Evolutionary conservation across 352 stramenopile genomes (phyloP), one percentile per base, ranked within the genome.

Genomic region (Pythium sukuiense): DNA sequence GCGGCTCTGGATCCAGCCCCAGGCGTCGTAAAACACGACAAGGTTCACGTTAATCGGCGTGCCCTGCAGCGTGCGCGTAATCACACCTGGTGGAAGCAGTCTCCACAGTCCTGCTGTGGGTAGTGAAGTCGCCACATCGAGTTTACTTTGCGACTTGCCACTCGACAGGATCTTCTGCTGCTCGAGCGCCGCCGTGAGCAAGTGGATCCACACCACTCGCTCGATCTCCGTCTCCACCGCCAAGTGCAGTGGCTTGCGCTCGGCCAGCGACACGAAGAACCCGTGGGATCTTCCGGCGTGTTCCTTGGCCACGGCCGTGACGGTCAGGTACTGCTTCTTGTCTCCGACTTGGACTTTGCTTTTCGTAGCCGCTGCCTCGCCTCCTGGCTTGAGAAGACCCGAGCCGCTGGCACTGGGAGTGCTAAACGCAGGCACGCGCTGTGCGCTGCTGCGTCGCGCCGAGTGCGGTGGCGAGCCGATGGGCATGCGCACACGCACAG

Each of bases 131-230:
- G 48, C 20, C 14, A n/a, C 8, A 13, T 55, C 27, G 7, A 18
- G 8, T 12, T 55, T 55, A 26, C 24, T 55, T 8, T 7, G 6
- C 35, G 35, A 12, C n/a, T 52, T 52, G n/a, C 4, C 71, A 69
- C 48, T 83, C 80, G 13, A 70, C 72, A 30, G 87, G 27, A 6
- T 74, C 70, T 76, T 59, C 24, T 85, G 72, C 55, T 92, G 83
- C 11, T 89, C 78, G 18, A 93, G 68, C 30, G 76, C 82, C 16
- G 82, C 84, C 26, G 70, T 69, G n/a, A 93, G 59, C 30, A 93
- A 66, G 60, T 93, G 84, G 16, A 91, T 68, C 84, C 84, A 91
- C 66, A 93, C 61, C 29, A 91, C 83, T 52, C 81, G 74, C 68
- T 91, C 84, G 55, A 93, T 73, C 61, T 90, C 84, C n/a, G 72